Evolutionary conservation across 164 flowering plant species (phyloP), one percentile per base, ranked within the genome.

Genomic region (Litsea cubeba): DNA sequence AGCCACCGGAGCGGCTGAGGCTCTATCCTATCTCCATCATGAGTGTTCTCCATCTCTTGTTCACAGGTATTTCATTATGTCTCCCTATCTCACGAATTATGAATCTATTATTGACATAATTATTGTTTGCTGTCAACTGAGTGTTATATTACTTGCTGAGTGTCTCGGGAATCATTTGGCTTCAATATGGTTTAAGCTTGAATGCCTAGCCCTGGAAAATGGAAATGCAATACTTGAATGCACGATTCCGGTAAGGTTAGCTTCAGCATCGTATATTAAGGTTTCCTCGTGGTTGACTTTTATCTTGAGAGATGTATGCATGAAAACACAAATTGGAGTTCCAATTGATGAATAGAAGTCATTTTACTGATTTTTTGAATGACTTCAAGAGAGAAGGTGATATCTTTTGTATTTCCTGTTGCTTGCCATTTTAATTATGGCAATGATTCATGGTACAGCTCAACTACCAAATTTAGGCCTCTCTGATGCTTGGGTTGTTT

Each of bases 1-100:
- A 79, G 99, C 99, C 32, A 85, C 76, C 35, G 99, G 98, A 81
- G 90, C 93, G 65, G 98, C 99, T 2, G 99, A 95, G 82, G 97
- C 91, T 60, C 83, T 95, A 30, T 82, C 87, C 57, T 87, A 87
- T 83, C 83, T 95, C 28, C 99, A 95, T 81, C 96, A 95, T 76
- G 99, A 95, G 75, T 93, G 98, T 70, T 82, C 71, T 57, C 97
- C 97, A 8, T 89, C 98, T 18, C 79, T 91, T 58, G 95, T 95
- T 63, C 99, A 95, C 89, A 91, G 98, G 98, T 92, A 94, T 40
- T 30, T 46, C 65, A 51, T 6, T 15, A 24, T 75, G 62, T 57
- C 64, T 70, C 26, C 20, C 46, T 74, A 54, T 54, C 60, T 54
- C 60, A 15, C 18, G 20, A 54, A 20, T 54, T 14, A 54, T 15